These are phyloP conservation scores for Teratosphaeria pseudoeucalypti DNA, from an alignment of 2,329 filamentous ascomycete genomes.

Conservation along the genomic window DNA sequence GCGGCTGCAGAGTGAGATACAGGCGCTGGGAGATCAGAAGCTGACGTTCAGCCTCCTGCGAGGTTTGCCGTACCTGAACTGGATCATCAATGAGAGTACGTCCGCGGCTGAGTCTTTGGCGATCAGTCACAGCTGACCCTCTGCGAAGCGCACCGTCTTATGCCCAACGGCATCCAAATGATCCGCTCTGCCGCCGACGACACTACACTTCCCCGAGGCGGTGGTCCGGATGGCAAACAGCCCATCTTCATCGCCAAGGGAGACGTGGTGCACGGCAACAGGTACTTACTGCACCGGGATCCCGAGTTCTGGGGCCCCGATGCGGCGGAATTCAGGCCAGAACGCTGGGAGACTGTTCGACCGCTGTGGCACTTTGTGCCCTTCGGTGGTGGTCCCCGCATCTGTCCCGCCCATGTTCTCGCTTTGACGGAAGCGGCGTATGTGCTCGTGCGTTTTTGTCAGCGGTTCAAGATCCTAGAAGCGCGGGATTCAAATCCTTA, in stretches of 20 bases:
- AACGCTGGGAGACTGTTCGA: constrained; percentile 31
- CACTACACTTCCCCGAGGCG: constrained; percentile 41
- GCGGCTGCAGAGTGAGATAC: neutral
- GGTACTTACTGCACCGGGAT: constrained; percentile 38
- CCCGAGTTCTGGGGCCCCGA: constrained; percentile 38
- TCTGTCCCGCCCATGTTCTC: constrained; percentile 25
- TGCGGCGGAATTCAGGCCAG: constrained; percentile 37
- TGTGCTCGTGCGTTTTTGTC: neutral
- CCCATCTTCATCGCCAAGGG: constrained; percentile 43
- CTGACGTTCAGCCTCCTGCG: neutral
- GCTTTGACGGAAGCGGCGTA: neutral
- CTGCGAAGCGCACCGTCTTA: neutral
- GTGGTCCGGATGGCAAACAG: constrained; percentile 38
- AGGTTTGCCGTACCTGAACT: constrained; percentile 17
- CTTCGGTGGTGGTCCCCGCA: constrained; percentile 34
- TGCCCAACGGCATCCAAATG: neutral
- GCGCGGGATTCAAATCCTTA: no score
- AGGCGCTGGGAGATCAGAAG: neutral
- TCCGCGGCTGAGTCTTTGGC: neutral
- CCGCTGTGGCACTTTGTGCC: constrained; percentile 13
- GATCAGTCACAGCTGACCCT: neutral
- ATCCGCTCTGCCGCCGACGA: constrained; percentile 36
- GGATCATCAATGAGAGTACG: neutral
- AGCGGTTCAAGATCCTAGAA: no score
- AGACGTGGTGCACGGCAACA: constrained; percentile 32